Evolutionary conservation across 208 protist genomes (phyloP).

Genomic region (Leishmania major): DNA sequence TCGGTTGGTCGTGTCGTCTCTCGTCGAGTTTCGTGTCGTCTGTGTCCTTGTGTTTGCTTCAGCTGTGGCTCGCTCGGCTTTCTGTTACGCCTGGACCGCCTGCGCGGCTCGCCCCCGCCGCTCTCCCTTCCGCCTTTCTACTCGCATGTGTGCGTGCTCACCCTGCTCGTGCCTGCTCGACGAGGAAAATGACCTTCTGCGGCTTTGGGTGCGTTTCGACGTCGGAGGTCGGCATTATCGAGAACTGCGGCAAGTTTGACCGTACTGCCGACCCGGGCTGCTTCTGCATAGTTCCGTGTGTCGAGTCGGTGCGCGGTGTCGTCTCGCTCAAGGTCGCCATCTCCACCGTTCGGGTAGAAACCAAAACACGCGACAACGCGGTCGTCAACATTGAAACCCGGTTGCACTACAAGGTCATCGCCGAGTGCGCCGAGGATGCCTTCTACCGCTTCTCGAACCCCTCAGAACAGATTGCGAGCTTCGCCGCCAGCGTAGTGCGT

Average conservation of each 20-base stretch:
- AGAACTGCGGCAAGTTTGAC: constrained; percentile 71
- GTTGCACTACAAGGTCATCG: constrained; percentile 65
- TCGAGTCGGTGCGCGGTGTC: constrained; percentile 44
- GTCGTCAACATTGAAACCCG: constrained; percentile 53
- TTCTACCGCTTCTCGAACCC: constrained; percentile 79
- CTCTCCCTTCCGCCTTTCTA: constrained; percentile 7
- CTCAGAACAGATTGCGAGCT: constrained; percentile 69
- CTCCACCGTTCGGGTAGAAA: constrained; percentile 52
- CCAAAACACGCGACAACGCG: constrained; percentile 86
- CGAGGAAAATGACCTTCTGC: constrained; percentile 8
- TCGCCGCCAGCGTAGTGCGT: constrained; percentile 68
- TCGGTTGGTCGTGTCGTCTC: background rate
- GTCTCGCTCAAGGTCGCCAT: constrained; percentile 55
- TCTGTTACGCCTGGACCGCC: background rate
- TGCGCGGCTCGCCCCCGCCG: background rate
- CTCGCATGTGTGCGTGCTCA: background rate
- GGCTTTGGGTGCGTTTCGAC: constrained; percentile 69
- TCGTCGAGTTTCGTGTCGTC: background rate
- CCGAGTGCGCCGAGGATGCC: constrained; percentile 42
- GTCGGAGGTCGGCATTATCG: constrained; percentile 58
- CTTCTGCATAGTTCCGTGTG: constrained; percentile 54
- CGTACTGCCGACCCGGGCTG: constrained; percentile 51
- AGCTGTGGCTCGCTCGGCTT: too few species aligned
- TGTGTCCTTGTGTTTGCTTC: too few species aligned
- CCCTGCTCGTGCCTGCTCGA: background rate